Base-by-base conservation (phyloP, 176 grass and related monocot species). In the Carex kokanica region DNA sequence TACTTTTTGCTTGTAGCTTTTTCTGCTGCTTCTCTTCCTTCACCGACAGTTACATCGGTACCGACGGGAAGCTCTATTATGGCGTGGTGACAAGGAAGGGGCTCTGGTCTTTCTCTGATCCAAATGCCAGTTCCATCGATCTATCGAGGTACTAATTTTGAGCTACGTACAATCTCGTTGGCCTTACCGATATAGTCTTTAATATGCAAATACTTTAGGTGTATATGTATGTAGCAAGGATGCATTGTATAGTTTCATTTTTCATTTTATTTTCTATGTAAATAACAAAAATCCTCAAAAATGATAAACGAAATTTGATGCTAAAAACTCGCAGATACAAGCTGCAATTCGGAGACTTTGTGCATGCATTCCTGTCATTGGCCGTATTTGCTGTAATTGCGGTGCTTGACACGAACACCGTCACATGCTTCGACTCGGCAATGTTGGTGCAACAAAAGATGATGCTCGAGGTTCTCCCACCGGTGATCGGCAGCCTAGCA, bases 11-110 rank as follows among this genome's bases (percentile, higher is more conserved):
- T 24, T 84, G 64, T 57, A 74, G 75, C 47, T 64, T 94, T 56
- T 86, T 77, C 45, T 94, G 92, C 55, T 90, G 72, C 41, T 88
- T 95, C 86, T 87, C 93, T 8, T 23, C 73, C 86, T 95, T 95
- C 85, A 95, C 88, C 2, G 90, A 95, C 79, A 95, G 93, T 86
- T 92, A 89, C 79, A 9, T 84, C 8, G 86, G 83, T 67, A 83
- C 83, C 40, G 86, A 92, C 59, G 90, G 90, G 72, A 95, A 91
- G 73, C 57, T 89, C 4, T 89, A 81, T 82, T 95, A 92, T 32
- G 90, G 93, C 31, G 8, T 95, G 13, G 88, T 78, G 3, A 95
- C 88, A 3, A 23, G 82, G 0, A 90, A 88, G 5, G 93, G 90
- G 3, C 78, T 92, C 15, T 78, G 86, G 54, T 86, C 85, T 54